Evolutionary conservation across 108 stramenopile species (phyloP), one percentile per base, ranked within the genome.

Genomic region (Pseudonitzschia multiseries): DNA sequence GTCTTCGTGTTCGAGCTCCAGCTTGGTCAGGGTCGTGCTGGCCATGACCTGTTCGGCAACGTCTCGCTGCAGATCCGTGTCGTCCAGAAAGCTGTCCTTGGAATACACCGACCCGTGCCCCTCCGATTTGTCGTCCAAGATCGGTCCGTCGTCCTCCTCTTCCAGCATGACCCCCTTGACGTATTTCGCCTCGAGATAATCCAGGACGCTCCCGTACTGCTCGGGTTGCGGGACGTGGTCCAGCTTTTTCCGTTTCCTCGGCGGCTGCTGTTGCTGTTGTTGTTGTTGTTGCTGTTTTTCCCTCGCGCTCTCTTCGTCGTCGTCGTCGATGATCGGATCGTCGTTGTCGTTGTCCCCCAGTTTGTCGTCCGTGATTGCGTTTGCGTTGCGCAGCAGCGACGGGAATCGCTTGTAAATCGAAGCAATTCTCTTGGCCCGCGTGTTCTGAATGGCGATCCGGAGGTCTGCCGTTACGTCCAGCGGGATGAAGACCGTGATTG

Each of bases 181-280:
- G 62, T 95, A 95, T 65, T 95, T 95, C 33, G 93, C 93, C 65
- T 95, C 93, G 12, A 95, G 63, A 65, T 95, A 95, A 83, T 95
- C 93, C 8, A 92, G 27, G 4, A 92, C 75, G 84, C 84, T 40
- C 20, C 84, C 85, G 65, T 84, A 92, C 41, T 91, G 83, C 21
- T 81, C 76, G 20, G 70, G 79, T 9, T 78, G 71, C 18, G 85
- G 85, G 2, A 79, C 63, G 46, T 78, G 36, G 15, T 70, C 68
- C 68, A 67, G 54, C 20, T 52, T 79, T 43, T 74, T 62, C 72
- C 65, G 69, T 57, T 81, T 77, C 56, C 77, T 77, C 8, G 33
- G 20, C 32, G 57, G 29, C 41, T 68, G 46, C 22, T 41, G 10
- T 28, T 61, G 12, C 15, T 51, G 65, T 3, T 79, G 48, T 26